phyloP scores from a whole-genome alignment of 805 yeast genomes.

The Lachancea sp. region DNA sequence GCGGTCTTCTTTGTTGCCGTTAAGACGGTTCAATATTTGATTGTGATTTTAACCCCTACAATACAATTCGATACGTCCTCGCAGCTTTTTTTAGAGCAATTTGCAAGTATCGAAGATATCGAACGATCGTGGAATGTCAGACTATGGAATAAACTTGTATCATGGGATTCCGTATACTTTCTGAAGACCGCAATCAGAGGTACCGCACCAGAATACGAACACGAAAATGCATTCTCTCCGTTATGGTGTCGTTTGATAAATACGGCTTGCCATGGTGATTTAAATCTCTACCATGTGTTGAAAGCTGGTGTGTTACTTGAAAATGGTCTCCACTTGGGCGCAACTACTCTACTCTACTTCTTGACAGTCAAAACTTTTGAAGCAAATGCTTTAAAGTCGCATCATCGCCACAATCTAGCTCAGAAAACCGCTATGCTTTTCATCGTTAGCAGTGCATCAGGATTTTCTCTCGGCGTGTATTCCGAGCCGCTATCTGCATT shows the following conservation, averaged over 20 bases:
- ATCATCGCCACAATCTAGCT: conserved; percentile 24
- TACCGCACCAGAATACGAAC: conserved; percentile 58
- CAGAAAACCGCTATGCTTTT: conserved; percentile 40
- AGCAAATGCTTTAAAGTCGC: conserved; percentile 12
- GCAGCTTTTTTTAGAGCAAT: conserved; percentile 17
- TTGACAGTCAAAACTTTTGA: conserved; percentile 39
- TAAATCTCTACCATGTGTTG: conserved; percentile 41
- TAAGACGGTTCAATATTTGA: conserved; percentile 21
- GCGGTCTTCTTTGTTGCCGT: conserved; percentile 9
- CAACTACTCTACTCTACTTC: conserved; percentile 43
- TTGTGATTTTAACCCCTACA: conserved; percentile 21
- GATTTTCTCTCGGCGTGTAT: conserved; percentile 67
- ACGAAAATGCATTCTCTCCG: conserved; percentile 84
- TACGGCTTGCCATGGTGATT: conserved; percentile 9
- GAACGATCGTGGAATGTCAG: conserved; percentile 17
- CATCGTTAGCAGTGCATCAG: conserved; percentile 70
- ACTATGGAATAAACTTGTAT: conserved; percentile 48
- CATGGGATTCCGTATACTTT: conserved; percentile 87
- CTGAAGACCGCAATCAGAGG: conserved; percentile 40
- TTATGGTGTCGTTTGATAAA: conserved; percentile 58
- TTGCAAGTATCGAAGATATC: conserved; percentile 4
- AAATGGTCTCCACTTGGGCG: conserved; percentile 45
- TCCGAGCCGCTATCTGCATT: conserved; percentile 69
- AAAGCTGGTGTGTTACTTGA: conserved; percentile 44
- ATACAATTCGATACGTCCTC: conserved; percentile 31